Evolutionary conservation across 495 filamentous ascomycete species (phyloP), one percentile per base, ranked within the genome.

Genomic region (Diplogelasinospora grovesii): DNA sequence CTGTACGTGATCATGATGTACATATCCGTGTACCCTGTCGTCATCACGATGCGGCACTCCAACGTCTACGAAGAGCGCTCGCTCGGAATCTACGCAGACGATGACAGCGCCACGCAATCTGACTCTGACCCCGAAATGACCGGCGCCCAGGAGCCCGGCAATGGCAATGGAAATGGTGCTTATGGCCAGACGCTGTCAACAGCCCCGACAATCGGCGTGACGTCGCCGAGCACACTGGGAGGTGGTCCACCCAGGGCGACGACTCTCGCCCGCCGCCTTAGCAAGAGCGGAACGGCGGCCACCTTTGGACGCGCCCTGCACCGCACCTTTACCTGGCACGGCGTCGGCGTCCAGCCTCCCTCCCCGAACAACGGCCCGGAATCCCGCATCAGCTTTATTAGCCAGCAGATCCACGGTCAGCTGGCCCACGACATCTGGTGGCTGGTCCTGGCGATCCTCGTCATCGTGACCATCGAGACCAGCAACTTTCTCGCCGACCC

Each of bases 1-100:
- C 67, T 92, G 16, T 94, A 94, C 58, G 78, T 88, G n/a, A 74
- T 90, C 18, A 93, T 92, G 86, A 94, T 93, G 85, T 94, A 90
- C 59, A 84, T 89, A 48, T 80, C 84, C 15, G 73, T 81, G 11
- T 86, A 82, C 48, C 84, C 84, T 0, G 82, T 86, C 22, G 82
- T 83, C 13, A 85, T 89, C 45, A 81, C 74, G 10, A 76, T 88
- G 53, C 71, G 84, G 9, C 68, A 74, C 21, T 76, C 74, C 18
- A 82, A 82, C 47, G 72, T 75, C 4, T 82, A 81, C 44, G 78
- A 82, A 51, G 83, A 88, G 57, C 74, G 73, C 5, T 72, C 70
- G 1, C 68, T 86, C 1, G 82, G 83, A n/a, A 77, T 86, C 31
- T 86, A 85, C 49, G 57, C 64, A 4, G n/a, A n/a, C n/a, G 66